Evolutionary conservation across 495 filamentous ascomycete genomes (phyloP).

Genomic region (Melanomma pulvis-pyrius): DNA sequence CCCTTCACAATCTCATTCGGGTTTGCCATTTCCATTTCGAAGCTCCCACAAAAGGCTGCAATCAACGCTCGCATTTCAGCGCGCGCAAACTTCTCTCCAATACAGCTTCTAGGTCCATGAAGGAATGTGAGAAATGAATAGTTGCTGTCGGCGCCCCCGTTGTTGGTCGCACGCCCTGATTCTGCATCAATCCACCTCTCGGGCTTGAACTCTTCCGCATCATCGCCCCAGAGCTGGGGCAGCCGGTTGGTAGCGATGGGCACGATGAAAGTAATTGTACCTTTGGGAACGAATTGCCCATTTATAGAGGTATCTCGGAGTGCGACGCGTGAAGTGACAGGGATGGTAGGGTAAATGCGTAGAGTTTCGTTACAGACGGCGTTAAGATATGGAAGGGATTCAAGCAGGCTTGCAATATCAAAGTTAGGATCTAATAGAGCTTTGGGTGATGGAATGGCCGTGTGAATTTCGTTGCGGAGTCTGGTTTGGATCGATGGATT

Average conservation of each 20-base stretch:
- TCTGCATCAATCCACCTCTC: conserved; percentile 42
- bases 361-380: conserved; percentile 51
- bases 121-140: conserved; percentile 42
- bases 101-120: conserved; percentile 45
- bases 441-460: conserved; percentile 43
- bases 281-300: conserved; percentile 34
- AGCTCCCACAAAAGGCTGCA: conserved; percentile 38
- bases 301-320: conserved; percentile 51
- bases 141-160: conserved; percentile 37
- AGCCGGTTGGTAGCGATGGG: conserved; percentile 44
- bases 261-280: conserved; percentile 34
- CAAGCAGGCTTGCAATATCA: conserved; percentile 47
- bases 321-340: conserved; percentile 53
- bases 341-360: conserved; percentile 52
- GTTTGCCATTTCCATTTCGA: conserved; percentile 36
- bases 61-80: conserved; percentile 41
- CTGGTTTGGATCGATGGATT: conserved; percentile 53
- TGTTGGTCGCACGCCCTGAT: conserved; percentile 29
- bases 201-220: conserved; percentile 39
- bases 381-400: conserved; percentile 57
- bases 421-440: not conserved
- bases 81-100: conserved; percentile 43
- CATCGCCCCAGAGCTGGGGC: conserved; percentile 38
- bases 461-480: conserved; percentile 54
- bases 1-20: conserved; percentile 33